Evolutionary conservation across 2,329 filamentous ascomycete genomes (phyloP), one percentile per base, ranked within the genome.

Genomic region (Neofusicoccum sp.): DNA sequence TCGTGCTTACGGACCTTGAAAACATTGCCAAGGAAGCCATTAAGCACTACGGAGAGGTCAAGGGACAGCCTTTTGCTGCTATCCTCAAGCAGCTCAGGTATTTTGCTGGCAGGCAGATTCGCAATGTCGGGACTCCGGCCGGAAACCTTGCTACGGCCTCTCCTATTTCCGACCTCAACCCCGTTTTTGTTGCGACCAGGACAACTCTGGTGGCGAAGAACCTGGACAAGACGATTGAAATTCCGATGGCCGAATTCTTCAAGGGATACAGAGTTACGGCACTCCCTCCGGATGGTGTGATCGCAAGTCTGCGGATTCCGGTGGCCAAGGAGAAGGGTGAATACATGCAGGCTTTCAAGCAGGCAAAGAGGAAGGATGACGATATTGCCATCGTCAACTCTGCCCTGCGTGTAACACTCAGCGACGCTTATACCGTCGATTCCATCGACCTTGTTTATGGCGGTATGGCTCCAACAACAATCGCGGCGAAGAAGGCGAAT

Each of bases 301-400:
- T 99, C 65, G 88, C 92, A 1, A 89, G 89, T 45, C 89, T 99
- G 66, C 87, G 89, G n/a, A 92, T 99, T 48, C 95, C 95, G 0
- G 79, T 91, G 2, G 89, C 91, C 0, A 83, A 83, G 2, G 84
- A 87, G 60, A 90, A 89, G 70, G 89, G 91, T 3, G 95, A 98
- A 73, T 92, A 89, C 73, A 89, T 97, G 74, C 86, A 90, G 47
- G 89, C 94, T 1, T 98, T 97, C 78, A 99, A 99, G 78, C 94
- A 98, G 75, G 88, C 95, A 0, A 99, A 99, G 81, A 83, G 95
- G 68, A 98, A 98, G 74, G 95, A 99, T 70, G 95, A 99, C 71
- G 95, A 99, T 73, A 98, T 99, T 73, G 95, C 95, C 2, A 98
- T 99, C 70, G 95, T 98, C 29, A 98, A 96, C 54, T 88, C 90